Evolutionary conservation across 169 alveolate genomes (phyloP), one percentile per base, ranked within the genome.

Genomic region (Plasmodium vivax): DNA sequence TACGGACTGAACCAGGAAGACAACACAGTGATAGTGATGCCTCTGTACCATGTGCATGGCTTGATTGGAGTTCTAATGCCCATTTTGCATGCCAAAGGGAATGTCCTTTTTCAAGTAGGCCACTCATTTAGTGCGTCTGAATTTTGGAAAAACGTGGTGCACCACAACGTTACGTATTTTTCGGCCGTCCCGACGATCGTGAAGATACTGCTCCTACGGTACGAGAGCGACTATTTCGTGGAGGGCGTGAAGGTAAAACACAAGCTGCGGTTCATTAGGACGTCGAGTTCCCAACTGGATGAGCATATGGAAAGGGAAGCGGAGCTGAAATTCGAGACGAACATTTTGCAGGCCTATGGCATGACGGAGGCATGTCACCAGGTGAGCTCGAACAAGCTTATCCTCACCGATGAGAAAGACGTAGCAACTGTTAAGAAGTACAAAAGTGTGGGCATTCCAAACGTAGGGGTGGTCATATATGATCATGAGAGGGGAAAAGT

Each of bases 321-420:
- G 2, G 94, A 90, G 51, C 47, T 80, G 27, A 90, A 90, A 71
- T 90, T 90, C 82, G 91, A 79, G 83, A 71, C 83, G 3, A 58
- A 56, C n/a, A 84, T 90, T 38, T 62, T 68, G 10, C 94, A 90
- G 68, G 94, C 94, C 45, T 90, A 90, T 90, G 94, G 94, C 14
- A 90, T 90, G 94, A 90, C 94, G 16, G 94, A 90, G 54, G 94
- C 94, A 27, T 90, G 94, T 58, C 94, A 90, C 45, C 94, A 90
- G 72, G 94, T 90, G 3, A 90, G 94, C 43, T 43, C 94, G 23
- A 90, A 90, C 45, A 90, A 62, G 36, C 62, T 74, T 34, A 85
- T 75, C 32, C 43, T 16, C 10, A 43, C 34, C 36, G 23, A 90
- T 19, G 38, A 8, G 36, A 36, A 90, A 3, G n/a, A 68, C 8